These are phyloP conservation scores for Primulina eburnea DNA, from an alignment of 257 asterid species.

Conservation along the genomic window DNA sequence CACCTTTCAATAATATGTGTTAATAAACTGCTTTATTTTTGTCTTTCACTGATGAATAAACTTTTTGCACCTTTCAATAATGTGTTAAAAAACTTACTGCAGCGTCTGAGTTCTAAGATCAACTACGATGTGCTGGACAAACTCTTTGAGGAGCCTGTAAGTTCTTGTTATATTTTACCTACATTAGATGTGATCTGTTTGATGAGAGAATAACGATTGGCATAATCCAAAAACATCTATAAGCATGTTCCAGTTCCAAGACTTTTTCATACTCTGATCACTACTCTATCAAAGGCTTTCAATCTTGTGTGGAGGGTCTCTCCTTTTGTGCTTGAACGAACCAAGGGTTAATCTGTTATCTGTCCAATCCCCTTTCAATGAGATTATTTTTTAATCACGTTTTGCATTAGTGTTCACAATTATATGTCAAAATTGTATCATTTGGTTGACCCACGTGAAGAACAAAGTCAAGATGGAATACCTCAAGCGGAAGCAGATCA, in stretches of 20 bases:
- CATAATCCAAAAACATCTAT: no score
- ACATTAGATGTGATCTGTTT: neutral
- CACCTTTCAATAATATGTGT: no score
- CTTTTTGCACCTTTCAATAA: conserved; percentile 15
- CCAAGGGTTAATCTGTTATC: neutral
- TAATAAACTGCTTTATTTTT: neutral
- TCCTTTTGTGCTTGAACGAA: neutral
- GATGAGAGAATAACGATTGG: neutral
- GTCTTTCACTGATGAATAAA: neutral
- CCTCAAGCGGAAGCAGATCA: no score
- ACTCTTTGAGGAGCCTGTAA: conserved; percentile 54
- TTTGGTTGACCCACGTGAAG: no score
- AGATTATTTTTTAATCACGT: no score
- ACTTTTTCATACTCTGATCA: no score
- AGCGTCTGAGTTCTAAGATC: conserved; percentile 58
- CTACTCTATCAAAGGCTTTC: neutral
- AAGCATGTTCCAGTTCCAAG: no score
- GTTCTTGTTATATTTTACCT: conserved; percentile 27
- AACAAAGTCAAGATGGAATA: no score
- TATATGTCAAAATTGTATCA: no score
- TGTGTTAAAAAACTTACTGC: conserved; percentile 23
- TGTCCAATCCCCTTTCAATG: no score
- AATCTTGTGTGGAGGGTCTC: neutral
- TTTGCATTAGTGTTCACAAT: no score
- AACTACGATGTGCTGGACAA: conserved; percentile 48